Base-by-base conservation (phyloP, 2,329 filamentous ascomycete genomes). In the Trichoderma gracile region DNA sequence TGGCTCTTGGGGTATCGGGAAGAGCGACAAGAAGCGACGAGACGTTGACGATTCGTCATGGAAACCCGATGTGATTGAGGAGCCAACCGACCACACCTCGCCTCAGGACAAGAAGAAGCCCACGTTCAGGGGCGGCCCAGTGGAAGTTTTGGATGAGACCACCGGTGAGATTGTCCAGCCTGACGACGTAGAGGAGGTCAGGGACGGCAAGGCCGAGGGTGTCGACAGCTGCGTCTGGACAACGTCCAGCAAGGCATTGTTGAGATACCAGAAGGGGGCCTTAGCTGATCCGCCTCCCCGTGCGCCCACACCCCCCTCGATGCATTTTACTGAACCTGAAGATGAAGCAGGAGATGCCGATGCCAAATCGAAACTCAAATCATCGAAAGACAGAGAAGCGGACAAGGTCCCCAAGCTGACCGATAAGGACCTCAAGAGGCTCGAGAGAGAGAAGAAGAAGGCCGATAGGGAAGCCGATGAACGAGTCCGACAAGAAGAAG, bases 1-100 rank as follows among this genome's bases (percentile, higher is more conserved):
- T 72, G 81, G 78, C 65, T 81, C 82, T 54, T 87, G 85, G 79
- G 82, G 81, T 38, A 84, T 81, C 58, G 77, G 79, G 12, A 85
- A 85, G 70, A 85, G 85, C 67, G 72, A 78, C 63, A 78, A 77
- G 70, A 75, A 76, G 63, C 79, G 78, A 65, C 76, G 77, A 46
- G 72, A 55, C 17, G 60, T 63, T 52, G 69, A 73, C 46, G 71
- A 73, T 59, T 68, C 70, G 62, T 73, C 71, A 59, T 72, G 77
- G 66, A 79, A 78, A 67, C 77, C 76, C 42, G 77, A 80, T 66
- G 73, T 74, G 27, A 76, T 78, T 50, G 79, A 82, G 67, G 80
- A 82, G 65, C 77, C 79, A 15, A 75, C 72, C 21, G 78, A 82
- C 55, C 75, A 78, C 56, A 68, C 71, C 19, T 79, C 78, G 79